Percentiles rank a stretch among this genome's conserved stretches.
Evolutionary conservation across 805 yeast genomes (phyloP).

Genomic region (Zygoascus tannicola): DNA sequence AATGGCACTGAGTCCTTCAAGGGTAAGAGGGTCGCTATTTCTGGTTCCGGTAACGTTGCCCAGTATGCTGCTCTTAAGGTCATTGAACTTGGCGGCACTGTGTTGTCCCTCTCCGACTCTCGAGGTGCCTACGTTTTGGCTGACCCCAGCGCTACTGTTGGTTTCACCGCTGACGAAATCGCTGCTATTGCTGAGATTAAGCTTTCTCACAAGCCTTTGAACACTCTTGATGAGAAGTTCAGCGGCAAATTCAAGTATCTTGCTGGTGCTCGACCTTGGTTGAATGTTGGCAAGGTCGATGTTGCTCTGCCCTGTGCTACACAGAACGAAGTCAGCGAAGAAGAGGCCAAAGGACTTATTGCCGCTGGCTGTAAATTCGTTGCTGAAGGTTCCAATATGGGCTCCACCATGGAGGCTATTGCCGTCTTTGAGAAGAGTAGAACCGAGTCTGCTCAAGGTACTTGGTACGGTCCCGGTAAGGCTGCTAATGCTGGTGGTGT

Average conservation of each 20-base stretch:
- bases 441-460: conserved; percentile 29
- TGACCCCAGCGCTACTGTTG: conserved; percentile 43
- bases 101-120: conserved; percentile 90
- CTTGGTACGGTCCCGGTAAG: conserved; percentile 99
- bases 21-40: conserved; percentile 92
- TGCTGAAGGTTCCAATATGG: conserved; percentile 99
- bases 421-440: conserved; percentile 70
- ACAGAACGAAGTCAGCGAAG: conserved; percentile 95
- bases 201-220: conserved; percentile 54
- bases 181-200: conserved; percentile 71
- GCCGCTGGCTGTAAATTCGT: conserved; percentile 86
- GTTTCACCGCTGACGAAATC: conserved; percentile 79
- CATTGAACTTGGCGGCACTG: conserved; percentile 93
- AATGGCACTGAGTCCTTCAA: conserved; percentile 79
- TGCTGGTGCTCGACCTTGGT: conserved; percentile 96
- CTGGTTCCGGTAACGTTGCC: conserved; percentile 99
- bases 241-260: conserved; percentile 54
- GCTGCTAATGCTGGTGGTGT: conserved; percentile 99
- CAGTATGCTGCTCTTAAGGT: conserved; percentile 97
- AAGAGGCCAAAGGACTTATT: conserved; percentile 89
- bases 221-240: conserved; percentile 22
- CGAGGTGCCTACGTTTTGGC: conserved; percentile 65
- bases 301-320: conserved; percentile 98
- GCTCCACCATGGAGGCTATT: conserved; percentile 95
- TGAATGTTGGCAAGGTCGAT: conserved; percentile 81